Evolutionary conservation across 495 filamentous ascomycete species (phyloP), one percentile per base, ranked within the genome.

Genomic region (Venustampulla echinocandica): DNA sequence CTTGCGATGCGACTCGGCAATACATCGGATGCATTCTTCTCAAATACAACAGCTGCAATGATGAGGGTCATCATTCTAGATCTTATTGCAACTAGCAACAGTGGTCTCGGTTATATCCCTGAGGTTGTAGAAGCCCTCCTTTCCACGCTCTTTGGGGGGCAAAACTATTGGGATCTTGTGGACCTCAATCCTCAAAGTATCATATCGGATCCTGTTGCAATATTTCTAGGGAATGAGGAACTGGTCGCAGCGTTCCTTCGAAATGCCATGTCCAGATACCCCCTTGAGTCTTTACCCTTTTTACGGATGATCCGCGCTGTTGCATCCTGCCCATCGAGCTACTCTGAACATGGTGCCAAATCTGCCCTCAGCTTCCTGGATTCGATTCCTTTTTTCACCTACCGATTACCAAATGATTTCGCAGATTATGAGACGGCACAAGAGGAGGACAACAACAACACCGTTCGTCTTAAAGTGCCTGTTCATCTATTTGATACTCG

Each of bases 261-360:
- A 17, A 66, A 74, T 47, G 77, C 92, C 1, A 73, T 77, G 17
- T 74, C 73, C 43, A 80, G 90, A 35, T 97, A 87, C 62, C 92
- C 92, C 1, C 87, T 84, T 61, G 92, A 98, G 63, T 78, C 81
- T 18, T 58, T 78, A n/a, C 87, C 92, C 3, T 85, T 96, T 50
- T 53, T 95, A 42, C 75, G 75, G 42, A 59, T 88, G 32, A 77
- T 73, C 43, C 73, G 74, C 38, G 76, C 77, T 15, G 49, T 86
- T 4, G 61, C 63, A 6, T 46, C 71, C 13, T 71, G 64, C 9
- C 60, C 64, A 27, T 52, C 62, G 3, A 51, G 68, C 13, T 71
- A 77, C 33, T 64, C 73, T 20, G 70, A 73, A 6, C 70, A 73
- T 34, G 49, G 79, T 41, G 60, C 71, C 7, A 55, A 50, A 24